Evolutionary conservation across 2,329 filamentous ascomycete species (phyloP).

Genomic region (Microdochium bolleyi): DNA sequence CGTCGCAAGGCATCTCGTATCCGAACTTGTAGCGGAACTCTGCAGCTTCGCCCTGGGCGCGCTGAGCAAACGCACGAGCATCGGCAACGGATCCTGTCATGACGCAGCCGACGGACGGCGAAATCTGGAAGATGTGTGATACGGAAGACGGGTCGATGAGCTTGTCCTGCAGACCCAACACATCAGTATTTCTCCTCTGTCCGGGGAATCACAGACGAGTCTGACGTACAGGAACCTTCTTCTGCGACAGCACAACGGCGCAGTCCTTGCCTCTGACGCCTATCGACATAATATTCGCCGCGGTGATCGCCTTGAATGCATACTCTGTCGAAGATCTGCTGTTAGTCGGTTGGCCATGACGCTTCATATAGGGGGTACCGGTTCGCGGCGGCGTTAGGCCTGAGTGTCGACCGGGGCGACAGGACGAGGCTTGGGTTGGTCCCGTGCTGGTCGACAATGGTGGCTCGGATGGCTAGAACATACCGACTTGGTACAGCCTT

Average conservation of each 20-base stretch:
- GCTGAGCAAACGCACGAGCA: conserved; percentile 84
- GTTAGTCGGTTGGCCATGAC: not conserved
- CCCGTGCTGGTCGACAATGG: not conserved
- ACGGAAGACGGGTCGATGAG: conserved; percentile 96
- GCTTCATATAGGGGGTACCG: conserved; percentile 1
- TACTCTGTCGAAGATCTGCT: conserved; percentile 59
- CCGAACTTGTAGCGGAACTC: conserved; percentile 98
- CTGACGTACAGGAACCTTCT: conserved; percentile 89
- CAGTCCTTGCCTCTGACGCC: conserved; percentile 95
- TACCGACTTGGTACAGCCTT: conserved; percentile 98
- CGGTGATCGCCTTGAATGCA: conserved; percentile 99
- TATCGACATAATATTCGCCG: conserved; percentile 97
- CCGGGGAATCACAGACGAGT: conserved; percentile 12
- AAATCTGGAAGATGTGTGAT: conserved; percentile 95
- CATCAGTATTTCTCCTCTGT: conserved; percentile 18
- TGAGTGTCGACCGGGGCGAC: too few relatives aligned
- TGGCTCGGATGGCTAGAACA: conserved; percentile 27
- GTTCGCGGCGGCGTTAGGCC: not conserved
- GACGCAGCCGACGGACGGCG: conserved; percentile 91
- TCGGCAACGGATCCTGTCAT: conserved; percentile 99
- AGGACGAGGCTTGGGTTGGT: not conserved
- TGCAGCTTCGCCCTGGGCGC: conserved; percentile 89
- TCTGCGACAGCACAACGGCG: conserved; percentile 94
- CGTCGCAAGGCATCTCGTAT: conserved; percentile 99
- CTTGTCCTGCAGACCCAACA: conserved; percentile 66